Evolutionary conservation across 129 eudicot species (phyloP).

Genomic region (Calendula officinalis): DNA sequence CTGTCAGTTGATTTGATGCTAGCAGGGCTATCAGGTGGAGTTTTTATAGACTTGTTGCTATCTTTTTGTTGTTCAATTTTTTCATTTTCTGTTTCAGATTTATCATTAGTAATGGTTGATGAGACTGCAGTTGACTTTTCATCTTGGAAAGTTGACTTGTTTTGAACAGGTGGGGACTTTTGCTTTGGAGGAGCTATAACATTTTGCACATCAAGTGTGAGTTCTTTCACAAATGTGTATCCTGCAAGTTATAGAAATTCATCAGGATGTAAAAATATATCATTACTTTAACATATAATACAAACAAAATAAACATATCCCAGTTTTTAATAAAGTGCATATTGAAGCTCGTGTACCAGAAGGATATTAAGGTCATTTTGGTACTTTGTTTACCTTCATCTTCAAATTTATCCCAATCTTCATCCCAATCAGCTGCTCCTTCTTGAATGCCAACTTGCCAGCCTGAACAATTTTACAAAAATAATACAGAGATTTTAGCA

Average conservation of each 20-base stretch:
- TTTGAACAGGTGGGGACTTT: conserved; percentile 42
- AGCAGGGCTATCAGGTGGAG: conserved; percentile 67
- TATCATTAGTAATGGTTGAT: conserved; percentile 40
- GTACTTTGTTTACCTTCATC: conserved; percentile 61
- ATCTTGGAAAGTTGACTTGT: conserved; percentile 35
- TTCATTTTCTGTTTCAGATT: conserved; percentile 34
- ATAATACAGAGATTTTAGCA: neutral
- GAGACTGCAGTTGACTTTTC: conserved; percentile 25
- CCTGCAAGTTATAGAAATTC: conserved; percentile 37
- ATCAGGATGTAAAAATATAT: neutral
- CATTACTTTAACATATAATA: neutral
- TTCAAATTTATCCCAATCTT: conserved; percentile 81
- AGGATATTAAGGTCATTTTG: neutral
- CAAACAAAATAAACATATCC: neutral
- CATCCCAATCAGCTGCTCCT: conserved; percentile 93
- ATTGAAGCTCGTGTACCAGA: too few species aligned
- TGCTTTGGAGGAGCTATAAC: conserved; percentile 79
- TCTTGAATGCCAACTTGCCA: conserved; percentile 91
- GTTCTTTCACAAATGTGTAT: conserved; percentile 75
- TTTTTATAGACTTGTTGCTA: conserved; percentile 37
- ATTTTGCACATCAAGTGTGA: conserved; percentile 85
- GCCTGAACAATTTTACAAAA: conserved; percentile 41
- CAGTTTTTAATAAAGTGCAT: too few species aligned
- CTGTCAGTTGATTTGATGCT: conserved; percentile 46
- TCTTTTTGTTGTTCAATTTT: conserved; percentile 33